Percentiles rank a stretch among this genome's conserved stretches.
These are phyloP conservation scores for Hibiscus tridactylites DNA, from an alignment of 345 rosid genomes.

Conservation along the genomic window DNA sequence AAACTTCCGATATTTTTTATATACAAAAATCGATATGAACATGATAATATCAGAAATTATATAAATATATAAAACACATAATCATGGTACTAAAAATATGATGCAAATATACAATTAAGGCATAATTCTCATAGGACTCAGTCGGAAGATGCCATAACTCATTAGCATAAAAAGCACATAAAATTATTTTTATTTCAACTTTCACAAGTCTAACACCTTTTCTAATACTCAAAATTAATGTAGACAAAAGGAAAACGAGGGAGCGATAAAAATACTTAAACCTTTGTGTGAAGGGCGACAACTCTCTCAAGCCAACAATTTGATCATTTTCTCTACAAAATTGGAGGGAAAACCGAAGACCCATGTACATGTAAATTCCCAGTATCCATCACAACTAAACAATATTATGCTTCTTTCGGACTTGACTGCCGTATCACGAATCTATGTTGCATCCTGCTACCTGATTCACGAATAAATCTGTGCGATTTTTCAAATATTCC, in stretches of 20 bases:
- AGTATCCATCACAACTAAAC: background rate
- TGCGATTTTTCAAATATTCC: background rate
- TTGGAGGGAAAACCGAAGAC: background rate
- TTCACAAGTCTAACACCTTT: background rate
- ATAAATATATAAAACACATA: too few relatives aligned
- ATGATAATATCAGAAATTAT: too few relatives aligned
- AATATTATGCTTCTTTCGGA: background rate
- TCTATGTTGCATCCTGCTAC: background rate
- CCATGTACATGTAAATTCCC: background rate
- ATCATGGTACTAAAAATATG: too few relatives aligned
- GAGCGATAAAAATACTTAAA: background rate
- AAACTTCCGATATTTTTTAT: too few relatives aligned
- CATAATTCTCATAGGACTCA: too few relatives aligned
- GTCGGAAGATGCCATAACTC: background rate
- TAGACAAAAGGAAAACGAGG: background rate
- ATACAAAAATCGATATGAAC: too few relatives aligned
- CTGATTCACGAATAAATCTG: background rate
- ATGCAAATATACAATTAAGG: too few relatives aligned
- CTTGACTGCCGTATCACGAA: background rate
- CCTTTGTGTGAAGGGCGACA: background rate
- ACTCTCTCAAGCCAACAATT: background rate
- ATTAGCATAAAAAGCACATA: background rate
- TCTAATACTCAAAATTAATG: background rate
- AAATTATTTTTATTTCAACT: background rate
- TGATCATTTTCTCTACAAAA: constrained; percentile 3